Conservation (phyloP, 768 basidiomycete genomes). For the Podaxis sp. region DNA sequence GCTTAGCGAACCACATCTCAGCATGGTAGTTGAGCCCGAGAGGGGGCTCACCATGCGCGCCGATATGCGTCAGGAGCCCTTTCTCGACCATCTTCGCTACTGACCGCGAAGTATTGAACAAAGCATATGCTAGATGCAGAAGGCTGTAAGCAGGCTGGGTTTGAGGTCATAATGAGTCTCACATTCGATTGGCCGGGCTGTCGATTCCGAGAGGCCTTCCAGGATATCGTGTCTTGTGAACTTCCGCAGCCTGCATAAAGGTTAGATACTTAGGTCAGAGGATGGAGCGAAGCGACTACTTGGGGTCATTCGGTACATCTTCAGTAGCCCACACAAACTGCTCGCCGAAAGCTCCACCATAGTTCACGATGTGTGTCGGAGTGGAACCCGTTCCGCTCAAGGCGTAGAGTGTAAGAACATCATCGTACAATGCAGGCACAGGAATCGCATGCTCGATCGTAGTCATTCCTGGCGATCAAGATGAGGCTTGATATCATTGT, state of each 20-base stretch:
- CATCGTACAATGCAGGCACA: slow-evolving; percentile 63
- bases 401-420: slow-evolving; percentile 61
- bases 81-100: slow-evolving; percentile 67
- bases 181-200: slow-evolving; percentile 60
- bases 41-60: slow-evolving; percentile 74
- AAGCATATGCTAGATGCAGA: slow-evolving; percentile 49
- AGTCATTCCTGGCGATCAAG: slow-evolving; percentile 57
- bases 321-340: slow-evolving; percentile 66
- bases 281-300: slow-evolving; percentile 39
- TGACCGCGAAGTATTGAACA: slow-evolving; percentile 71
- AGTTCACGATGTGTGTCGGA: slow-evolving; percentile 76
- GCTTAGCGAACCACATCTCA: slow-evolving; percentile 65
- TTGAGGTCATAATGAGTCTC: slow-evolving; percentile 20
- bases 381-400: slow-evolving; percentile 71
- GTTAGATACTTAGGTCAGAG: background rate
- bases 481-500: background rate
- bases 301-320: slow-evolving; percentile 66
- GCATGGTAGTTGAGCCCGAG: slow-evolving; percentile 76
- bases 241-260: slow-evolving; percentile 48
- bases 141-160: background rate
- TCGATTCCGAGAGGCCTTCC: slow-evolving; percentile 60
- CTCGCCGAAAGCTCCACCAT: slow-evolving; percentile 72
- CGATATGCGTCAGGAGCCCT: slow-evolving; percentile 64
- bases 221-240: slow-evolving; percentile 68
- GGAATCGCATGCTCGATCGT: slow-evolving; percentile 74